Conservation (phyloP, 2,329 filamentous ascomycete species). For the Kalmusia sp. region DNA sequence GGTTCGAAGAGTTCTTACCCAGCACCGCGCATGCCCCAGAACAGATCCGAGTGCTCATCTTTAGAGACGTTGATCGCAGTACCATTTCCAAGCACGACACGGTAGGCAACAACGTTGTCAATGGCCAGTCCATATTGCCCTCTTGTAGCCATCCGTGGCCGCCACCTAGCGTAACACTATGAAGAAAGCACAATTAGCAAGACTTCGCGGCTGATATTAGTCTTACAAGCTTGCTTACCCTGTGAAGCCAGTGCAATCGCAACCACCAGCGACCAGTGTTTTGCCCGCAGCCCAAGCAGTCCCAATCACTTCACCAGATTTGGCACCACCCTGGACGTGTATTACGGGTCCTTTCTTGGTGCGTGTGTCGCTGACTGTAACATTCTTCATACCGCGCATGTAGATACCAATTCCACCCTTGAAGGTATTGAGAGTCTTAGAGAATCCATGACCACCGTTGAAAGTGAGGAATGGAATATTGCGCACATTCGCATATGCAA, state of each 20-base stretch:
- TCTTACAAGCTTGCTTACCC: slow-evolving; percentile 36
- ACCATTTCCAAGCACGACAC: slow-evolving; percentile 49
- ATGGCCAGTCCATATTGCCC: slow-evolving; percentile 50
- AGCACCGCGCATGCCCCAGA: slow-evolving; percentile 46
- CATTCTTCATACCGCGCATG: slow-evolving; percentile 30
- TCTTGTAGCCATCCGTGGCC: slow-evolving; percentile 64
- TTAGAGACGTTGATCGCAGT: slow-evolving; percentile 38
- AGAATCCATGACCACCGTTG: slow-evolving; percentile 44
- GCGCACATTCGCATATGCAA: slow-evolving; percentile 27
- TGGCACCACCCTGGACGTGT: slow-evolving; percentile 33
- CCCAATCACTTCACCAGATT: slow-evolving; percentile 31
- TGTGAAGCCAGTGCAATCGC: slow-evolving; percentile 56
- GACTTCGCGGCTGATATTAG: background rate
- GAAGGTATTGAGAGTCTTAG: slow-evolving; percentile 28
- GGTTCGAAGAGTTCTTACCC: too few relatives aligned
- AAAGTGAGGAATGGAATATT: slow-evolving; percentile 45
- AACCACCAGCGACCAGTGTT: slow-evolving; percentile 11
- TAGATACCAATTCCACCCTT: slow-evolving; percentile 40
- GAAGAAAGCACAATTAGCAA: background rate
- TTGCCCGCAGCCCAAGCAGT: slow-evolving; percentile 37
- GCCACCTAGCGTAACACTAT: slow-evolving; percentile 59
- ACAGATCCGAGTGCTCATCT: slow-evolving; percentile 46
- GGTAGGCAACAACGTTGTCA: slow-evolving; percentile 31
- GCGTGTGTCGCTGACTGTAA: slow-evolving; percentile 30
- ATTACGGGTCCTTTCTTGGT: slow-evolving; percentile 24